Percentiles rank a stretch among this genome's conserved stretches.
Conservation (phyloP, 2,329 filamentous ascomycete genomes). For the Graphilbum sp. region DNA sequence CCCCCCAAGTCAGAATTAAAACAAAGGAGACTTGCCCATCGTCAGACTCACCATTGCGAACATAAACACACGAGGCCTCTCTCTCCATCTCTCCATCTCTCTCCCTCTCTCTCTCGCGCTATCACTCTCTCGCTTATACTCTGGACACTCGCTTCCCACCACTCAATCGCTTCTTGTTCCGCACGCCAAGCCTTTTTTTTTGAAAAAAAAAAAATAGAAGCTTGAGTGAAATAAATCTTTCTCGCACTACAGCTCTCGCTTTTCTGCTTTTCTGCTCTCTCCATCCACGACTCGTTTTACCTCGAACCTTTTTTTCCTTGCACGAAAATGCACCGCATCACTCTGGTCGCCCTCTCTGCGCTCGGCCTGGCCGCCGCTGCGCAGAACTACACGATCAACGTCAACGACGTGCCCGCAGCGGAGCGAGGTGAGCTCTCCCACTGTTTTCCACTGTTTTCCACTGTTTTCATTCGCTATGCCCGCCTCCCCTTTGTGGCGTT, state of each 20-base stretch:
- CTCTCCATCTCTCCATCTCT: too few species aligned
- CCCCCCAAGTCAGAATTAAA: neutral
- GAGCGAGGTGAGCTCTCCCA: slow-evolving; percentile 22
- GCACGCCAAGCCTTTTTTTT: neutral
- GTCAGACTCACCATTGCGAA: neutral
- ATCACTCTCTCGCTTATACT: too few species aligned
- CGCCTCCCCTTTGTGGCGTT: too few species aligned
- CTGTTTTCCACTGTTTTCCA: neutral
- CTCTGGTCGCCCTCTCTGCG: slow-evolving; percentile 26
- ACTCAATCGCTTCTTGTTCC: neutral
- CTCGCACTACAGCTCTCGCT: neutral
- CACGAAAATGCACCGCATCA: slow-evolving; percentile 26
- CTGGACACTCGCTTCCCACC: neutral
- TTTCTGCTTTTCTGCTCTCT: too few species aligned
- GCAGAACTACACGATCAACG: slow-evolving; percentile 29
- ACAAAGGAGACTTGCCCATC: neutral
- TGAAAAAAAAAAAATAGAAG: neutral
- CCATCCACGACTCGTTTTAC: too few species aligned
- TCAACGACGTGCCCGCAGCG: slow-evolving; percentile 16
- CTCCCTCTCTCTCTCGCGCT: too few species aligned
- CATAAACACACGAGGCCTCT: too few species aligned
- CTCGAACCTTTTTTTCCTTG: too few species aligned
- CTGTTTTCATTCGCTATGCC: too few species aligned
- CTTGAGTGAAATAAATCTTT: neutral
- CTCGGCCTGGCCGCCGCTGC: slow-evolving; percentile 22